A percentile compares a stretch with the other conserved stretches of the same genome.
These are phyloP conservation scores for Carex parvula DNA, from an alignment of 176 grass and related monocot genomes.

Conservation along the genomic window DNA sequence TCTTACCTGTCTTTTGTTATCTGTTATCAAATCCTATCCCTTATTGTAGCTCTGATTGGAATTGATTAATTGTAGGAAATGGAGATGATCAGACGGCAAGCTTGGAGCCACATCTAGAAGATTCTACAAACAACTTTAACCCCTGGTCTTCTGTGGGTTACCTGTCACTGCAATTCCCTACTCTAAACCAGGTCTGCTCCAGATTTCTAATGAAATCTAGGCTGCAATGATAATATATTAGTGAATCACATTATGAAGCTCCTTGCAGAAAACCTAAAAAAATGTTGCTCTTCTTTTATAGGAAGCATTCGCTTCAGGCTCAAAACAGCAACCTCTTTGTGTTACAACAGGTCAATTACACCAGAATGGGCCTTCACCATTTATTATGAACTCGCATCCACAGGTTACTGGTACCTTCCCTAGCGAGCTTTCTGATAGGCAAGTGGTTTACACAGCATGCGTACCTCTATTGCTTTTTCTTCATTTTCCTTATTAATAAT, in stretches of 20 bases:
- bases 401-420: background rate
- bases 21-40: background rate
- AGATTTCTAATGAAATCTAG: background rate
- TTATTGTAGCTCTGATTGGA: background rate
- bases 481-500: background rate
- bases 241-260: background rate
- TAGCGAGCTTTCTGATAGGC: slow-evolving; percentile 16
- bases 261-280: background rate
- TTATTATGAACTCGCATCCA: slow-evolving; percentile 1
- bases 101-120: slow-evolving; percentile 20
- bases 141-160: slow-evolving; percentile 30
- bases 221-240: background rate
- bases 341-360: background rate
- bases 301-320: background rate
- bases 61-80: slow-evolving; percentile 15
- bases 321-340: slow-evolving; percentile 17
- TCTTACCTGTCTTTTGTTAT: background rate
- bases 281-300: background rate
- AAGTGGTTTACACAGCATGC: background rate
- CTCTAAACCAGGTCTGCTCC: slow-evolving; percentile 1
- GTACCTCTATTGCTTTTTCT: background rate
- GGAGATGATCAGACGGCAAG: slow-evolving; percentile 2
- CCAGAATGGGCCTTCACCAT: slow-evolving; percentile 1
- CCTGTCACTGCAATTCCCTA: slow-evolving; percentile 25
- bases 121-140: slow-evolving; percentile 24